These are phyloP conservation scores for Apiotrichum gracile DNA, from an alignment of 1,284 basidiomycete species.

Conservation along the genomic window DNA sequence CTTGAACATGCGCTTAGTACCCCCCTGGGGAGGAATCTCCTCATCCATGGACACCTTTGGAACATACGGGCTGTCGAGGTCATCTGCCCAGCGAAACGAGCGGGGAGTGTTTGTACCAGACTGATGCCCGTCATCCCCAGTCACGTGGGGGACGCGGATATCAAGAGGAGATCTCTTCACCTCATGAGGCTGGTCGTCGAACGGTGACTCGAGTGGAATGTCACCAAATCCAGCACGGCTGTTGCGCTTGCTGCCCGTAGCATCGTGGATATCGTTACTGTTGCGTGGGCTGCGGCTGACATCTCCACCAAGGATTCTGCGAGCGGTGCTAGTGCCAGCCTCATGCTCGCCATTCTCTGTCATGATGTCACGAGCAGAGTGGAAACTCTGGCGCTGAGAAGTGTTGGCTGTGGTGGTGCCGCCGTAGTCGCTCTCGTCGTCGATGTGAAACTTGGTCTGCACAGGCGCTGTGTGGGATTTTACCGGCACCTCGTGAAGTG, in stretches of 20 bases:
- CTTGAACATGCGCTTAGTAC: conserved; percentile 42
- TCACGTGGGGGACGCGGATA: neutral
- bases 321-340: too few relatives aligned
- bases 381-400: conserved; percentile 16
- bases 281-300: neutral
- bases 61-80: conserved; percentile 8
- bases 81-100: conserved; percentile 4
- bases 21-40: conserved; percentile 29
- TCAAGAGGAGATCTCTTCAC: neutral
- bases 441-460: neutral
- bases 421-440: conserved; percentile 8
- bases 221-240: too few relatives aligned
- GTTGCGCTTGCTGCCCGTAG: neutral
- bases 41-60: conserved; percentile 15
- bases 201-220: too few relatives aligned
- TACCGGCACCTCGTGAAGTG: conserved; percentile 21
- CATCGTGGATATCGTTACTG: neutral
- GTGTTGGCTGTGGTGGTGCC: conserved; percentile 8
- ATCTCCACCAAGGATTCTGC: neutral
- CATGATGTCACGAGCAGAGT: conserved; percentile 12
- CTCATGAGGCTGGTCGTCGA: neutral
- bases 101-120: neutral
- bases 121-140: neutral
- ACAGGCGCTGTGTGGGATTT: neutral
- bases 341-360: too few relatives aligned